phyloP scores from a whole-genome alignment of 2,329 filamentous ascomycete species.

The Colletotrichum cordylinicola region DNA sequence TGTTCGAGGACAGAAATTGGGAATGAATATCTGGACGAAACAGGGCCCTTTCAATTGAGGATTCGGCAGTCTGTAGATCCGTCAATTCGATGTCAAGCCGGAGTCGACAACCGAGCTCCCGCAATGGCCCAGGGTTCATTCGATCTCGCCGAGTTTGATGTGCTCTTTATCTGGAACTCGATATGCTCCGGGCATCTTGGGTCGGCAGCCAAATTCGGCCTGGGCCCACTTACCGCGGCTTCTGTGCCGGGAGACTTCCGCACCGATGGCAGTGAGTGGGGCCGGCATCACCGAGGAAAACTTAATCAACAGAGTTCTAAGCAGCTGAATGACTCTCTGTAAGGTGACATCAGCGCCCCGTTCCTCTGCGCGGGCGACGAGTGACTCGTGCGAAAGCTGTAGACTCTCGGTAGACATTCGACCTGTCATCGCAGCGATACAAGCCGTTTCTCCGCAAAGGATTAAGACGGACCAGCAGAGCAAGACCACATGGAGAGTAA shows the following conservation, averaged over 20 bases:
- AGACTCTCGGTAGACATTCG: background rate
- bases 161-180: background rate
- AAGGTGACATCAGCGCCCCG: background rate
- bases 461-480: background rate
- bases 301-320: background rate
- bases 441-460: background rate
- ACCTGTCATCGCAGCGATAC: background rate
- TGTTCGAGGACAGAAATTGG: constrained; percentile 43
- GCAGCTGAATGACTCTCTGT: background rate
- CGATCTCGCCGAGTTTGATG: background rate
- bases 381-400: background rate
- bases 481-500: background rate
- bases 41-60: constrained; percentile 31
- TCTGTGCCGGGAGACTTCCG: background rate
- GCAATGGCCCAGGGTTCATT: background rate
- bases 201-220: background rate
- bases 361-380: background rate
- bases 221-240: background rate
- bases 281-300: background rate
- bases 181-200: background rate
- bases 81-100: background rate
- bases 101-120: background rate
- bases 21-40: constrained; percentile 49
- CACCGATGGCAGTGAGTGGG: background rate
- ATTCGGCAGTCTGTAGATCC: background rate